Conservation (phyloP, 352 stramenopile species). For the Phytophthora capsici region DNA sequence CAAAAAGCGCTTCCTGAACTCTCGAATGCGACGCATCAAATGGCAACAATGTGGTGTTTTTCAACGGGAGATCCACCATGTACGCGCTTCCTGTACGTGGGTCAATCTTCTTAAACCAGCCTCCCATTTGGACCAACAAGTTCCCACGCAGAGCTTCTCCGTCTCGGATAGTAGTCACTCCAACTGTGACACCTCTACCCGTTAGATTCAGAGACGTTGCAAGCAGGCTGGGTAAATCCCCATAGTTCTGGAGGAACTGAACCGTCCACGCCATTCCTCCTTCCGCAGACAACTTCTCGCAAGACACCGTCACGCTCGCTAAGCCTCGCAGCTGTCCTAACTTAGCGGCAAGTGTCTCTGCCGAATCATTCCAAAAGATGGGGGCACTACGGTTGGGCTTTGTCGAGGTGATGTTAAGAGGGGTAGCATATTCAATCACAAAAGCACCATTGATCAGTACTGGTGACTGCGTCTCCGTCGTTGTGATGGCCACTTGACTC, state of each 20-base stretch:
- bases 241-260: conserved; percentile 70
- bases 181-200: conserved; percentile 42
- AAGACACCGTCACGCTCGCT: conserved; percentile 52
- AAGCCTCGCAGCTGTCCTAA: conserved; percentile 57
- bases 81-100: conserved; percentile 51
- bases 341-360: conserved; percentile 29
- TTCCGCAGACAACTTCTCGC: conserved; percentile 51
- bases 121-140: conserved; percentile 66
- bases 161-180: conserved; percentile 45
- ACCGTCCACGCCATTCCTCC: conserved; percentile 71
- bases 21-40: conserved; percentile 45
- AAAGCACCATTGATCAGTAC: conserved; percentile 59
- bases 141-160: conserved; percentile 56
- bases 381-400: conserved; percentile 31
- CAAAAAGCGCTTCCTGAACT: conserved; percentile 45
- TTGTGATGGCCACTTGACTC: conserved; percentile 12
- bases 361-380: conserved; percentile 66
- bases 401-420: conserved; percentile 44
- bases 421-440: conserved; percentile 49
- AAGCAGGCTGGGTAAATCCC: conserved; percentile 47
- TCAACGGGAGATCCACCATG: conserved; percentile 36
- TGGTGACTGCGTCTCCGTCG: conserved; percentile 43
- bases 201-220: conserved; percentile 62
- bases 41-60: conserved; percentile 51
- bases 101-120: conserved; percentile 59